Percentiles rank a stretch among this genome's conserved stretches.
phyloP scores from a whole-genome alignment of 2,329 filamentous ascomycete species.

The Tolypocladium guangdongense region DNA sequence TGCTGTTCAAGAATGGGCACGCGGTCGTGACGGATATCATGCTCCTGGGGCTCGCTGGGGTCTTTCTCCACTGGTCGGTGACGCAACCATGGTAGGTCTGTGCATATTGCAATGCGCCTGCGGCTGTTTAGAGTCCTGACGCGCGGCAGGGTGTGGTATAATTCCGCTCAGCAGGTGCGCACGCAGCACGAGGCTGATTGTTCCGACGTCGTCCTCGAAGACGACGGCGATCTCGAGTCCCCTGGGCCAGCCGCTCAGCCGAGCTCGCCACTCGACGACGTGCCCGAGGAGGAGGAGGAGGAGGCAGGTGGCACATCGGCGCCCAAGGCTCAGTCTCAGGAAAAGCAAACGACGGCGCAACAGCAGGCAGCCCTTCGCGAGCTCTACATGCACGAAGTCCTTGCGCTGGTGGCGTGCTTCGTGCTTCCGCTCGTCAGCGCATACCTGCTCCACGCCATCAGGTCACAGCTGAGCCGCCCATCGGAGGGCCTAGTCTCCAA shows the following conservation, averaged over 20 bases:
- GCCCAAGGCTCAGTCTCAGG: not conserved
- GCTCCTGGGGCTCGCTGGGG: constrained; percentile 64
- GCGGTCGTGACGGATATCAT: constrained; percentile 77
- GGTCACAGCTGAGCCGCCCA: constrained; percentile 68
- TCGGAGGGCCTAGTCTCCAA: constrained; percentile 84
- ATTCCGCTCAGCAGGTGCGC: constrained; percentile 54
- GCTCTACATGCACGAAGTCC: constrained; percentile 62
- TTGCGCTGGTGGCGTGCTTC: constrained; percentile 71
- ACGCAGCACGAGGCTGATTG: constrained; percentile 35
- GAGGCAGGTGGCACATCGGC: constrained; percentile 5
- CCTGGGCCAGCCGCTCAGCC: constrained; percentile 8
- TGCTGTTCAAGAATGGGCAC: constrained; percentile 77
- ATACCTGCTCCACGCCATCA: constrained; percentile 71
- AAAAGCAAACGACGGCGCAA: constrained; percentile 11
- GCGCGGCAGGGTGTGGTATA: constrained; percentile 58
- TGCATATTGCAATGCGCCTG: not conserved
- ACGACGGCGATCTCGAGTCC: constrained; percentile 32
- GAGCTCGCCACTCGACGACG: constrained; percentile 25
- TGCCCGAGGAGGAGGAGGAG: constrained; percentile 36
- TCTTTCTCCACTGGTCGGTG: constrained; percentile 90
- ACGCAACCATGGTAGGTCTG: constrained; percentile 66
- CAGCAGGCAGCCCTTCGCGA: constrained; percentile 42
- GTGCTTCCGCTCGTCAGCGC: constrained; percentile 68
- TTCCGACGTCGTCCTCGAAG: constrained; percentile 29
- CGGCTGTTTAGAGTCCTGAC: not conserved